Base-by-base conservation (phyloP, 257 asterid species). In the Echium plantagineum region DNA sequence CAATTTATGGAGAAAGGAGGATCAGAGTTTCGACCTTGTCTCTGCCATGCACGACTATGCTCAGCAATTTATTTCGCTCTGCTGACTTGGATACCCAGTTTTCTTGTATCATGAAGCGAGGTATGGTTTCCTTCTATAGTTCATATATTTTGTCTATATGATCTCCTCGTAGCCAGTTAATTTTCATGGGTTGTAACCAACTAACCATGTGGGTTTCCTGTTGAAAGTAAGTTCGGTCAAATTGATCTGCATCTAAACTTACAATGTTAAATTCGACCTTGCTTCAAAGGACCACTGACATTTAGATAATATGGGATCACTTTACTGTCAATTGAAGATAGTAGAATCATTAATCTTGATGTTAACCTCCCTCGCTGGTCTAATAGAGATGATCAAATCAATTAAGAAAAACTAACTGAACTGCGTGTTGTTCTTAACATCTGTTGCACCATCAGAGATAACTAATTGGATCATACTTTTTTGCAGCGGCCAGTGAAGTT, bases 71-170 rank as follows among this genome's bases (percentile, higher is more conserved):
- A 57, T 93, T 89, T 78, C 97, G 99, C 63, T 78, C 94, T 32
- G 99, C 99, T 28, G 99, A 93, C 75, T 74, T 93, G 21, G 99
- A 93, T 75, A 85, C 97, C 62, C 99, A 93, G 59, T 93, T 84
- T 72, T 83, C 96, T 58, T 93, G 97, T 73, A 75, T 93, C 66
- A 68, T 80, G 75, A 93, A 89, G 72, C 97, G 86, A 81, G 97
- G 99, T 89, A 78, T 65, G 54, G 59, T 32, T 38, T 15, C 17
- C 22, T 66, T 9, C 12, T 22, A 53, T 18, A 19, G 57, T 53
- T 17, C 20, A 52, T 52, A 16, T 77, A 58, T 42, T 53, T 76
- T 46, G 53, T 64, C 57, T 55, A 2, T 55, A 55, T 21, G 15
- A 20, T 15, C 59, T 7, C 12, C 32, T 21, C 16, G 21, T 19